Base-by-base conservation (phyloP, 1,284 basidiomycete species). In the Trichosporon sp. region DNA sequence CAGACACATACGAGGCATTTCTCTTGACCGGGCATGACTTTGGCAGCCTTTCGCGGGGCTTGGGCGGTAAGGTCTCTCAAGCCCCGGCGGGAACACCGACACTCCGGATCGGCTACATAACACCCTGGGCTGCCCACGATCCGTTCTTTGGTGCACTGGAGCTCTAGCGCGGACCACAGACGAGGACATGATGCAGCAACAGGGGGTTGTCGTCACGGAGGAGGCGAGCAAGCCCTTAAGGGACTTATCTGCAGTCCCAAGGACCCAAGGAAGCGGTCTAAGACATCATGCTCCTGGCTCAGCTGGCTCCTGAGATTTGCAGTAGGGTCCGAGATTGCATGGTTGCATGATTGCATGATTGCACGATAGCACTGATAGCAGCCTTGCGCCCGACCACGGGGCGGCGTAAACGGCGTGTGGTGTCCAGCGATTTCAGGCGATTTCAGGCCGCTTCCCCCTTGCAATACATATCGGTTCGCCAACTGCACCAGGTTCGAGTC, bases 191-290 rank as follows among this genome's bases (percentile, higher is more conserved):
- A 54, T 10, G 51, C 51, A 26, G 7, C 51, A 26, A 54, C 51
- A 54, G 19, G 51, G 51, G 51, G 51, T 54, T 5, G 21, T 26
- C 21, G 51, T 54, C 51, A 54, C 51, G 51, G 21, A 26, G 19
- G 21, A 16, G 51, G 19, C 6, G 51, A 26, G 8, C 4, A 8
- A 48, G 19, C 19, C 51, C 51, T 54, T n/a, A 54, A 54, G 51
- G 51, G 51, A 21, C 51, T 54, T 10, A 54, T 54, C 51, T 54
- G 19, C 51, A 54, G 51, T 54, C n/a, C 19, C 51, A 54, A 54
- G 51, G 21, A 54, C 51, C 19, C 51, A 54, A 54, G 19, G 51
- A 54, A 4, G 51, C 19, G 51, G 19, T 16, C 21, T 21, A 54
- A 54, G 19, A 54, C 21, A 54, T 26, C 10, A 19, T 19, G 51